Conservation (phyloP, 1,139 yeast genomes). For the Suhomyces chickasaworum region DNA sequence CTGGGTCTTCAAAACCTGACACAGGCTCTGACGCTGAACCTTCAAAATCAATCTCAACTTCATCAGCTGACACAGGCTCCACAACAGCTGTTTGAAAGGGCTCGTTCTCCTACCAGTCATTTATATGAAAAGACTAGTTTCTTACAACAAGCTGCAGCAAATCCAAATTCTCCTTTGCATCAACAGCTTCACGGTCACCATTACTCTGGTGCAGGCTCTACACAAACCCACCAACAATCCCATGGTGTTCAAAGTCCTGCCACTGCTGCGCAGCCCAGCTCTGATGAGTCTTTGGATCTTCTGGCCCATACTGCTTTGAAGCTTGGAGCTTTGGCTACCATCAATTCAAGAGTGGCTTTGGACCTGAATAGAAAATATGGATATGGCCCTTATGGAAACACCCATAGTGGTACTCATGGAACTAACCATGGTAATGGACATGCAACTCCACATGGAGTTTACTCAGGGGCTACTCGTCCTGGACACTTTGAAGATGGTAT, state of each 20-base stretch:
- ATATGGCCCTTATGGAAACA: conserved; percentile 10
- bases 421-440: conserved; percentile 2
- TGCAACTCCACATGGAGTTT: conserved; percentile 12
- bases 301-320: conserved; percentile 51
- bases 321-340: conserved; percentile 64
- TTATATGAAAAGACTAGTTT: conserved; percentile 48
- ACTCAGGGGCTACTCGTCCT: conserved; percentile 12
- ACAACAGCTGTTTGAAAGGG: conserved; percentile 35
- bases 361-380: conserved; percentile 53
- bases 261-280: conserved; percentile 1
- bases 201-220: conserved; percentile 5
- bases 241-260: conserved; percentile 1
- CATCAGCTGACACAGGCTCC: conserved; percentile 17
- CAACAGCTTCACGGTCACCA: conserved; percentile 20
- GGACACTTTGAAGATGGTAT: conserved; percentile 37
- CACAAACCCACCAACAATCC: neutral
- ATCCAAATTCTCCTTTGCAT: conserved; percentile 30
- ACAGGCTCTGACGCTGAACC: conserved; percentile 13
- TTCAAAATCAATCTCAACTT: conserved; percentile 15
- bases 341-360: conserved; percentile 60
- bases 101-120: conserved; percentile 49
- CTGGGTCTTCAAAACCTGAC: conserved; percentile 14
- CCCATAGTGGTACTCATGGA: neutral
- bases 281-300: conserved; percentile 34
- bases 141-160: conserved; percentile 47